Evolutionary conservation across 2,329 filamentous ascomycete species (phyloP), one percentile per base, ranked within the genome.

Genomic region (Sarocladium strictum): DNA sequence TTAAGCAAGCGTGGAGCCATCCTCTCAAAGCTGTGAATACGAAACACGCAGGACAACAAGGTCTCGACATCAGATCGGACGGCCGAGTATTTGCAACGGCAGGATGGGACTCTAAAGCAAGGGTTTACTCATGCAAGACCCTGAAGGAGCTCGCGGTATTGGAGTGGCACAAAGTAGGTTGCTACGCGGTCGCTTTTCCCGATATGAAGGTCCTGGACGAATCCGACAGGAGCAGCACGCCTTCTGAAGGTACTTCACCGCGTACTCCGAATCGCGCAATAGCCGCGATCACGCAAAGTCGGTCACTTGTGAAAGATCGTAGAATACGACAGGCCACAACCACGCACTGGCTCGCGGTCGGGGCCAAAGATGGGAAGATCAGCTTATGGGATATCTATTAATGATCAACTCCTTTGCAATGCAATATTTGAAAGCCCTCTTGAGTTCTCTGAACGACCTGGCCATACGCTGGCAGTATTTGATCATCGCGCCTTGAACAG

Each of bases 361-460:
- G 94, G 1, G 88, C 89, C 54, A 99, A 97, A 68, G 94, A 97
- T 72, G 94, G 93, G 17, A 96, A 95, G 68, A 83, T 97, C 58
- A 96, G 90, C 65, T 73, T 99, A 61, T 99, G 94, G 94, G 90
- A 97, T 72, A 85, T 97, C 56, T 99, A 94, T 68, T 92, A 53
- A 59, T 32, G 43, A 27, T 10, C 5, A 49, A 49, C 10, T 7
- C 24, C 49, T 15, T 37, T 53, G 5, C 33, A 35, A 51, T 51
- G 47, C 29, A 29, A 27, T 47, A 47, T n/a, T n/a, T n/a, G n/a
- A n/a, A n/a, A n/a, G n/a, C n/a, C n/a, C n/a, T n/a, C 43, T 24
- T 24, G 24, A 47, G 43, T 7, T 10, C 24, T 9, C n/a, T n/a
- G n/a, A n/a, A n/a, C n/a, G n/a, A n/a, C n/a, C n/a, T n/a, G n/a